Evolutionary conservation across 352 stramenopile genomes (phyloP).

Genomic region (Phytophthora europaea): DNA sequence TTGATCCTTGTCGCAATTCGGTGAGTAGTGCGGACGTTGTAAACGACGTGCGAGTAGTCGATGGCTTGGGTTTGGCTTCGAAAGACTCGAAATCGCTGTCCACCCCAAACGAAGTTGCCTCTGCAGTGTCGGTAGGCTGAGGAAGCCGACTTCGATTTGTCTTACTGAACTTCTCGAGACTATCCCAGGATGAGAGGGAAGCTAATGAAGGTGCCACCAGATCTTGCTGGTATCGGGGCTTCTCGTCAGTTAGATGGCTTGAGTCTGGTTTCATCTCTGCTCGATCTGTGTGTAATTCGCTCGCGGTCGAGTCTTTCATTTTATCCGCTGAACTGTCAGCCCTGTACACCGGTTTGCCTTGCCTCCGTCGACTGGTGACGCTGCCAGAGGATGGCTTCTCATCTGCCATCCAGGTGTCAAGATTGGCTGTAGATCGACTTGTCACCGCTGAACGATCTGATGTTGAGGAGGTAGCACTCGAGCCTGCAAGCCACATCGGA

Average conservation of each 20-base stretch:
- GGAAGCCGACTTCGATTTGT: conserved; percentile 69
- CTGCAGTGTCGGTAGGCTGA: conserved; percentile 20
- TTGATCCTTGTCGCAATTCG: conserved; percentile 28
- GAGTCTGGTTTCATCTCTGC: conserved; percentile 15
- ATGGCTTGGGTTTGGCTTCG: conserved; percentile 13
- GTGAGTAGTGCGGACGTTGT: conserved; percentile 33
- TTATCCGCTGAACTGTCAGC: not conserved
- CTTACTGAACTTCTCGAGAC: conserved; percentile 86
- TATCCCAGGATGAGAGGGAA: conserved; percentile 63
- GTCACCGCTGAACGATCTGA: conserved; percentile 14
- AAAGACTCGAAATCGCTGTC: not conserved
- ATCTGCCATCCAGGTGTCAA: conserved; percentile 24
- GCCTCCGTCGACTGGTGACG: conserved; percentile 27
- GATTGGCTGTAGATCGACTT: conserved; percentile 6
- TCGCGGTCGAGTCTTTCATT: not conserved
- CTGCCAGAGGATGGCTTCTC: conserved; percentile 26
- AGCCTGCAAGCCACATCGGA: conserved; percentile 31
- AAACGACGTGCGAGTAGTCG: conserved; percentile 10
- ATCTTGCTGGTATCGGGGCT: conserved; percentile 5
- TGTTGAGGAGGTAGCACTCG: conserved; percentile 1
- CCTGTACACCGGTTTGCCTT: conserved; percentile 16
- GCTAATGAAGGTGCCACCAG: conserved; percentile 8
- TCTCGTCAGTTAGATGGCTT: conserved; percentile 6
- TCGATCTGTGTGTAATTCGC: not conserved
- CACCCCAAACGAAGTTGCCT: not conserved